Evolutionary conservation across 768 basidiomycete species (phyloP), one percentile per base, ranked within the genome.

Genomic region (Mrakia gelida): DNA sequence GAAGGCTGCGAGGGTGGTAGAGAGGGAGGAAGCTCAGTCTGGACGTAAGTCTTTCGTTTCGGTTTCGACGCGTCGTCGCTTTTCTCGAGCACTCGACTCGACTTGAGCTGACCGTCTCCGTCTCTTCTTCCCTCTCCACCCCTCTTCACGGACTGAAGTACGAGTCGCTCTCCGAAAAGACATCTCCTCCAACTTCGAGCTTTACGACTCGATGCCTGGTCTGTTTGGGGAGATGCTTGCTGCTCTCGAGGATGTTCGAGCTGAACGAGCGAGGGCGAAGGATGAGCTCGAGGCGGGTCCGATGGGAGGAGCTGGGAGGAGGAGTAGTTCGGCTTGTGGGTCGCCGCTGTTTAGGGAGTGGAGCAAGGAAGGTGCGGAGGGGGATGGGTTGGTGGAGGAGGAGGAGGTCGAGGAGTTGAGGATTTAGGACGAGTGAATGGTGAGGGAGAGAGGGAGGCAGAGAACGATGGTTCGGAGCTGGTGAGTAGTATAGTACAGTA

Each of bases 321-420:
- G 59, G 59, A 61, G 59, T 26, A 61, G 59, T 61, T 30, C 26
- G 18, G 59, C 26, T 61, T 61, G 59, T 9, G 59, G 59, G 23
- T 61, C 26, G 59, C 59, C 59, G 13, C 26, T 61, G 59, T 61
- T 61, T 61, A 61, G 59, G 59, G 59, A 61, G 59, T 61, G 59
- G 59, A 61, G 59, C 26, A 61, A 26, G 59, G 59, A 61, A 2
- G 59, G 23, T 61, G 23, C 8, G 59, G 18, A 11, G 7, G 38
- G 4, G 38, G 38, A 38, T 38, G 38, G 38, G 38, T 8, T 38
- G 38, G 3, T 38, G 38, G 38, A 3, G 3, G 38, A 38, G 38
- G 59, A 30, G 59, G 59, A 26, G 23, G 59, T 26, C 7, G 59
- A 30, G 59, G 59, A 26, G 59, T 61, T 26, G 59, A 26, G 8